Evolutionary conservation across 106 monocot genomes (phyloP).

Genomic region (Dendrobium catenatum): DNA sequence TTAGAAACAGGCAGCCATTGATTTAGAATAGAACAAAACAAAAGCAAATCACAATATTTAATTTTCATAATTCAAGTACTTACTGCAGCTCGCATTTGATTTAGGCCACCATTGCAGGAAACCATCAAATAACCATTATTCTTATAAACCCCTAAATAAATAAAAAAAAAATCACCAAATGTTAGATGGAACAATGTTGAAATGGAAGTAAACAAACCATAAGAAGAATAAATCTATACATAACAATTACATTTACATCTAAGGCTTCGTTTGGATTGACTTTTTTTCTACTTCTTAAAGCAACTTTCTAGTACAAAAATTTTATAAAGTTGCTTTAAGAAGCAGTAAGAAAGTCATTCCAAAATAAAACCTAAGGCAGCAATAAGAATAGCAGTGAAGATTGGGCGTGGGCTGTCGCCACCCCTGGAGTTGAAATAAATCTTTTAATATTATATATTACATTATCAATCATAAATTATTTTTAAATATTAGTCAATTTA

Average conservation of each 20-base stretch:
- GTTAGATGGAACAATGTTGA: not conserved
- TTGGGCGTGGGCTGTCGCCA: too few species aligned
- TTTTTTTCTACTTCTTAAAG: too few species aligned
- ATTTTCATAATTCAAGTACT: conserved; percentile 17
- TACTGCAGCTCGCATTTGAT: conserved; percentile 98
- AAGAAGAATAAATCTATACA: not conserved
- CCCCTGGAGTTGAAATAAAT: too few species aligned
- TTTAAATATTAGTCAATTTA: too few species aligned
- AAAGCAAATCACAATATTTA: not conserved
- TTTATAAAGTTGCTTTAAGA: too few species aligned
- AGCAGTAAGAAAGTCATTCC: too few species aligned
- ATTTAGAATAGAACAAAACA: not conserved
- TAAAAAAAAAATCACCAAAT: not conserved
- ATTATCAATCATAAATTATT: too few species aligned
- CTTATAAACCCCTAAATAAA: conserved; percentile 57
- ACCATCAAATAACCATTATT: conserved; percentile 98
- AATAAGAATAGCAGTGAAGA: not conserved
- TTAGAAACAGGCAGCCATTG: not conserved
- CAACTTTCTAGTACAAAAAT: too few species aligned
- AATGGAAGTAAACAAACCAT: not conserved
- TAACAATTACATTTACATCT: not conserved
- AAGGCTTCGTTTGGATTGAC: not conserved
- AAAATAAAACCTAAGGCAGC: not conserved
- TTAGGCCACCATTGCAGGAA: conserved; percentile 97
- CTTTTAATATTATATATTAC: too few species aligned